These are phyloP conservation scores for Prototheca cutis DNA, from an alignment of 163 green algal genomes.

Conservation along the genomic window DNA sequence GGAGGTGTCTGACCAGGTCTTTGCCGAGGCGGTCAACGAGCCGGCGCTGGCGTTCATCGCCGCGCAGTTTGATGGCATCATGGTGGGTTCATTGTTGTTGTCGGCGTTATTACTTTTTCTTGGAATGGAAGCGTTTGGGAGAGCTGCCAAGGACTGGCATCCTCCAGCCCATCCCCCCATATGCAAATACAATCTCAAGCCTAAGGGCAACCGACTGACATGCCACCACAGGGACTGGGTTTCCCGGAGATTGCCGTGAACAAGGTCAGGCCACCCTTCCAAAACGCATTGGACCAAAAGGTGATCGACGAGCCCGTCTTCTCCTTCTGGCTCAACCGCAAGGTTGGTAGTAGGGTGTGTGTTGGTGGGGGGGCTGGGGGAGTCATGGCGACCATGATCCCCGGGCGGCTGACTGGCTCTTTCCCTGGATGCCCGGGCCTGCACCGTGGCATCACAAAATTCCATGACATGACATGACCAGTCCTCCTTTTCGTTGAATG, in stretches of 20 bases:
- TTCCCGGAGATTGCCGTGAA: conserved; percentile 87
- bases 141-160: no score
- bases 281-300: conserved; percentile 70
- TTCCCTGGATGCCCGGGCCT: no score
- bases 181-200: background rate
- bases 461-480: no score
- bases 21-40: conserved; percentile 91
- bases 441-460: no score
- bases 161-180: background rate
- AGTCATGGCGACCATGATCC: no score
- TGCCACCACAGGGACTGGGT: conserved; percentile 78
- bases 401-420: no score
- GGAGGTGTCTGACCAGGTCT: conserved; percentile 56
- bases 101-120: no score
- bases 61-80: conserved; percentile 96
- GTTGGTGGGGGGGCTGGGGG: conserved; percentile 1
- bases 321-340: conserved; percentile 94
- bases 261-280: conserved; percentile 74
- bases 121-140: no score
- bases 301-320: conserved; percentile 82
- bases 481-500: no score
- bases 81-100: conserved; percentile 39
- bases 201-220: no score
- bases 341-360: conserved; percentile 6
- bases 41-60: conserved; percentile 89